phyloP scores from a whole-genome alignment of 2,329 filamentous ascomycete species.

The Huntiella omanensis region DNA sequence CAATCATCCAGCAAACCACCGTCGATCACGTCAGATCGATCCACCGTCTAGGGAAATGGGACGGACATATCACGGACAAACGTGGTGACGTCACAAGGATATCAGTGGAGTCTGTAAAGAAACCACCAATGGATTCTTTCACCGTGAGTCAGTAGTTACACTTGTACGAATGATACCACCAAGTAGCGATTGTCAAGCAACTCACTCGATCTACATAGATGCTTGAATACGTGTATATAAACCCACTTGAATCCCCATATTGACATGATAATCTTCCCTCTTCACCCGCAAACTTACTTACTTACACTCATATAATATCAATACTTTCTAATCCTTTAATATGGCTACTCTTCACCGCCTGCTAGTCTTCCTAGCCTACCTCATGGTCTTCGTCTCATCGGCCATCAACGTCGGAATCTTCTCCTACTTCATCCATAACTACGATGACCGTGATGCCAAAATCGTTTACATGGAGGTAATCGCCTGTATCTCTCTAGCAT shows the following conservation, averaged over 20 bases:
- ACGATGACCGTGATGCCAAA: slow-evolving; percentile 10
- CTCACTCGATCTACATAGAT: too few relatives aligned
- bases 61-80: too few relatives aligned
- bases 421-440: slow-evolving; percentile 14
- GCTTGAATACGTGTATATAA: neutral
- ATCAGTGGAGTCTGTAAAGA: too few relatives aligned
- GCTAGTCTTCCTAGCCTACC: slow-evolving; percentile 12
- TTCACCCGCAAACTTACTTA: neutral
- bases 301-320: neutral
- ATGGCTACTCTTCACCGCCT: neutral
- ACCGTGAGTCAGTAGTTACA: too few relatives aligned
- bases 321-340: neutral
- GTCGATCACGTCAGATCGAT: too few relatives aligned
- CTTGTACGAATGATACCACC: too few relatives aligned
- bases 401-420: slow-evolving; percentile 14
- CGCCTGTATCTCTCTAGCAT: slow-evolving; percentile 13
- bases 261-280: neutral
- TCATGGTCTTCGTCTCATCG: slow-evolving; percentile 14
- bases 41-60: too few relatives aligned
- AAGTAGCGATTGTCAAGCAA: too few relatives aligned
- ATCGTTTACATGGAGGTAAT: slow-evolving; percentile 15
- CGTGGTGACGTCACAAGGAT: too few relatives aligned
- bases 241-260: neutral
- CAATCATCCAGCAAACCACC: too few relatives aligned
- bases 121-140: too few relatives aligned